Base-by-base conservation (phyloP, 441 rosid genomes). In the Gossypium schwendimanii region DNA sequence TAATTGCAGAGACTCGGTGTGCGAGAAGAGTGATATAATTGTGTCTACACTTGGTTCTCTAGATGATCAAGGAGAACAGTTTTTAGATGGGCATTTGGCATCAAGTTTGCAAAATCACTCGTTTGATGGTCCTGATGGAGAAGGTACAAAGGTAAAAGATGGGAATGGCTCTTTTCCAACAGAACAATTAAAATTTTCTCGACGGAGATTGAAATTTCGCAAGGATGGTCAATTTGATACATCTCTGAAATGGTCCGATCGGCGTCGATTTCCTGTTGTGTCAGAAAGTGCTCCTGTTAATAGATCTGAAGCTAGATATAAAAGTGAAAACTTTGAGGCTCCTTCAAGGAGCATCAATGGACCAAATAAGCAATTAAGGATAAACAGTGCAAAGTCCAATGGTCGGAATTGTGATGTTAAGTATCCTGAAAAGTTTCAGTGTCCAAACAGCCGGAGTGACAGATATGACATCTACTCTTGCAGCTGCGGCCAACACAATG, bases 391-490 rank as follows among this genome's bases (percentile, higher is more conserved):
- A 7, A 91, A 87, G 84, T 72, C 87, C 70, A 81, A 72, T 71
- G 58, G 81, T 58, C 81, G 86, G 73, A 89, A 72, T 78, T 75
- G 83, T 73, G 77, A 88, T 71, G 76, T 78, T 36, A 91, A 87
- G 84, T 81, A 79, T 54, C 78, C 70, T 49, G 97, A 91, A 75
- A 88, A 84, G 88, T 78, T 81, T 49, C 86, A 83, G 52, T 76
- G 87, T 79, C 73, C 84, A 72, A 83, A 67, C 79, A 80, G 86
- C 75, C 79, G 62, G 65, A 75, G 61, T 78, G 96, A 90, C 78
- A 85, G 94, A 66, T 86, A 81, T 73, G 90, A 84, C 39, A 83
- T 57, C 61, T 82, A 84, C 81, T 81, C 92, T 62, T 94, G 92
- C 75, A 82, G 91, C 81, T 91, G 94, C 78, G 82, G 84, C 53